Evolutionary conservation across 306 rosid genomes (phyloP).

Genomic region (Dryas drummondii): DNA sequence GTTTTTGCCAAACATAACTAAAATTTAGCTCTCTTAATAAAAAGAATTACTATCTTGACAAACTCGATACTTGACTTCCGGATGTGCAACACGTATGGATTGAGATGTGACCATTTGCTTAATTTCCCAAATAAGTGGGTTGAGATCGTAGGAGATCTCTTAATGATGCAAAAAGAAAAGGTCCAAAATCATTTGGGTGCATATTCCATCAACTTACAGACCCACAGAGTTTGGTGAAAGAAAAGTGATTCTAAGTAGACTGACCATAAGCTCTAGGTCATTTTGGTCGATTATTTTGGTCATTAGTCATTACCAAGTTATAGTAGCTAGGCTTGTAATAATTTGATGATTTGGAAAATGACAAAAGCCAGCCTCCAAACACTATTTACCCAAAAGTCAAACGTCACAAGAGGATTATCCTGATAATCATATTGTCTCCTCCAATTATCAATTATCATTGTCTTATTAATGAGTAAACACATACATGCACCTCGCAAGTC

Average conservation of each 20-base stretch:
- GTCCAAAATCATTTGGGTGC: conserved; percentile 12
- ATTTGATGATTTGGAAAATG: conserved; percentile 26
- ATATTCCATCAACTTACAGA: not conserved
- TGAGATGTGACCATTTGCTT: not conserved
- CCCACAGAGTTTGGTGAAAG: not conserved
- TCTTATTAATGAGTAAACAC: not conserved
- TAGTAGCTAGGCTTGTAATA: not conserved
- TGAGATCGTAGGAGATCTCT: conserved; percentile 8
- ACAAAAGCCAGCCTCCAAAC: conserved; percentile 19
- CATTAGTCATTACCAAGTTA: conserved; percentile 23
- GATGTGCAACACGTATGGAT: too few species aligned
- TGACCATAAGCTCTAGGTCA: not conserved
- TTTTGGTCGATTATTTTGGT: conserved; percentile 8
- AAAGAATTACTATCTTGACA: not conserved
- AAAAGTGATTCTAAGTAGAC: not conserved
- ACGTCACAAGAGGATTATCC: not conserved
- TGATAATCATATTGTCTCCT: not conserved
- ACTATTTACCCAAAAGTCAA: conserved; percentile 6
- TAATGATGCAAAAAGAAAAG: not conserved
- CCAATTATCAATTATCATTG: not conserved
- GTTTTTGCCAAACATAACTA: too few species aligned
- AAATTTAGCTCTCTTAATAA: too few species aligned
- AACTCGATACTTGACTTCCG: not conserved
- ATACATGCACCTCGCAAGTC: too few species aligned
- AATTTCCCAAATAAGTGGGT: conserved; percentile 21